phyloP scores from a whole-genome alignment of 2,329 filamentous ascomycete species.

The Neonectria neomacrospora region DNA sequence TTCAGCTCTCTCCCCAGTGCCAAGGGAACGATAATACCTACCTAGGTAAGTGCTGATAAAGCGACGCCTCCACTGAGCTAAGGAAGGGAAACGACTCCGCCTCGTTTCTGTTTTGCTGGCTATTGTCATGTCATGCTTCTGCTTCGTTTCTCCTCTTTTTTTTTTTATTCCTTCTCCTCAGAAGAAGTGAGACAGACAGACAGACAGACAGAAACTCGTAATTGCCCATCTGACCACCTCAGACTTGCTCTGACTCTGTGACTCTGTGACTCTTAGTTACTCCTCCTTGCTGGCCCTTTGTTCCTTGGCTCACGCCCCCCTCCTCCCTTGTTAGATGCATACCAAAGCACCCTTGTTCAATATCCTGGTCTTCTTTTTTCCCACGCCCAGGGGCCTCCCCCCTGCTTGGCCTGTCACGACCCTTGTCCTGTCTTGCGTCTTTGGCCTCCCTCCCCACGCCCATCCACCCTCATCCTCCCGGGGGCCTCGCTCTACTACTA shows the following conservation, averaged over 20 bases:
- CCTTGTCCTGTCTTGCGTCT: conserved; percentile 22
- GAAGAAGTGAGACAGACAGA: neutral
- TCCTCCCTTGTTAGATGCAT: neutral
- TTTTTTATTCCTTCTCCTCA: neutral
- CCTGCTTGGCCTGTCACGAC: conserved; percentile 11
- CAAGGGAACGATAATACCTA: neutral
- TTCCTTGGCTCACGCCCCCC: neutral
- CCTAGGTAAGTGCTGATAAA: neutral
- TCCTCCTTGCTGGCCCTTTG: neutral
- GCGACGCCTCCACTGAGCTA: neutral
- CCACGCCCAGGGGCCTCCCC: conserved; percentile 4
- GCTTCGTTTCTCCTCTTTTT: neutral
- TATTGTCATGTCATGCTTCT: conserved; percentile 5
- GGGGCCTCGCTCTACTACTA: neutral
- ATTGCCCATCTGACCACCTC: neutral
- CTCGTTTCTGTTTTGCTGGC: neutral
- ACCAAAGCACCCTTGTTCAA: neutral
- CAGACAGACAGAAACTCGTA: neutral
- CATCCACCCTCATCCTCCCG: conserved; percentile 13
- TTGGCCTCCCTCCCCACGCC: conserved; percentile 14
- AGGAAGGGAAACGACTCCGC: neutral
- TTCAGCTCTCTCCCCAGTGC: neutral
- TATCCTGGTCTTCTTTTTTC: neutral
- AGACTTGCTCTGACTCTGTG: neutral
- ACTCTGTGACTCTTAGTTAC: neutral